Conservation (phyloP, 2,329 filamentous ascomycete species). For the Plenodomus biglobosus region DNA sequence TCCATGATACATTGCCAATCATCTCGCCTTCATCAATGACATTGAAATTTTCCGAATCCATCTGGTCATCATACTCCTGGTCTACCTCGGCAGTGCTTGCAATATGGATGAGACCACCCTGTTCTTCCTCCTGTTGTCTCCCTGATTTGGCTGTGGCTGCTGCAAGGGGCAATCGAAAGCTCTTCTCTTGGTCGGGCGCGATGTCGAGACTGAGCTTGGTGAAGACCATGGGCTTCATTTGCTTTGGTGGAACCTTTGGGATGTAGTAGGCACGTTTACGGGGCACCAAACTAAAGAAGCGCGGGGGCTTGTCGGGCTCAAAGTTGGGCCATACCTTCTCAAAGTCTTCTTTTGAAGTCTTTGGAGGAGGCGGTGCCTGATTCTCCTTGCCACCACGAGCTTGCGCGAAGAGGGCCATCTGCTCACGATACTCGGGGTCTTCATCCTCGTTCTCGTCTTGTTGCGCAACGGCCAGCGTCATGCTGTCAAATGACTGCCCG, state of each 20-base stretch:
- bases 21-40: constrained; percentile 62
- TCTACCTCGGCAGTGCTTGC: constrained; percentile 48
- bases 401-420: constrained; percentile 37
- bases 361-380: constrained; percentile 65
- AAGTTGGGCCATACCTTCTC: constrained; percentile 81
- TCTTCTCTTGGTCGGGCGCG: constrained; percentile 80
- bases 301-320: constrained; percentile 70
- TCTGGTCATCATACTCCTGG: constrained; percentile 46
- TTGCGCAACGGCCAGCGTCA: constrained; percentile 18
- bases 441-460: constrained; percentile 38
- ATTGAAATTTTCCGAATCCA: constrained; percentile 53
- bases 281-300: constrained; percentile 81
- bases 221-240: constrained; percentile 77
- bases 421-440: constrained; percentile 37
- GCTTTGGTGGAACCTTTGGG: constrained; percentile 75
- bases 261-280: constrained; percentile 76
- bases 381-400: constrained; percentile 39
- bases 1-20: constrained; percentile 72
- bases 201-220: constrained; percentile 89
- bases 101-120: constrained; percentile 58
- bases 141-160: constrained; percentile 52
- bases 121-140: constrained; percentile 53
- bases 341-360: constrained; percentile 73
- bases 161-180: constrained; percentile 71
- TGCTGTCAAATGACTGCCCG: constrained; percentile 20